Conservation (phyloP, 257 asterid genomes). For the Solanum chmielewskii region DNA sequence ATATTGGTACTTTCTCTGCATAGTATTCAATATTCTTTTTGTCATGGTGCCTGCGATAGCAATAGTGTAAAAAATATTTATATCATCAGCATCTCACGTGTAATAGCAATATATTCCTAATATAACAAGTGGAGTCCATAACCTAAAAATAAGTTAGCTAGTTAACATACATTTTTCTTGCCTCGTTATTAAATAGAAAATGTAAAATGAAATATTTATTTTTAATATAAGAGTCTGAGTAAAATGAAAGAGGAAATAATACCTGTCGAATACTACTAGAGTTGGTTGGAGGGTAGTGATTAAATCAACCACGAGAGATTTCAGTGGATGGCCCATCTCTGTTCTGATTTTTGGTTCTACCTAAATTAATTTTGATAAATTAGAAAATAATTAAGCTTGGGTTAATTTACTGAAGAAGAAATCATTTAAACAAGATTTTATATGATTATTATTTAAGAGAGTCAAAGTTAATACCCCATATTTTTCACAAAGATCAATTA, state of each 20-base stretch:
- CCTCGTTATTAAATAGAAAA: neutral
- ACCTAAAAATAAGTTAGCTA: too few relatives aligned
- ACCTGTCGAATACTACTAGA: slow-evolving; percentile 64
- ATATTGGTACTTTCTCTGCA: slow-evolving; percentile 14
- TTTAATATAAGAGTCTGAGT: too few relatives aligned
- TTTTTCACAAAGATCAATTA: slow-evolving; percentile 37
- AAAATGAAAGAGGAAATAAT: neutral
- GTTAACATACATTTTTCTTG: too few relatives aligned
- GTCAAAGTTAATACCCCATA: slow-evolving; percentile 36
- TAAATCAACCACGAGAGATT: slow-evolving; percentile 35
- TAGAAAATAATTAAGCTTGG: neutral
- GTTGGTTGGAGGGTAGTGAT: slow-evolving; percentile 46
- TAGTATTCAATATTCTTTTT: slow-evolving; percentile 24
- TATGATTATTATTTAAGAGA: neutral
- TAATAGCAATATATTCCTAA: too few relatives aligned
- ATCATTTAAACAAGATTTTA: neutral
- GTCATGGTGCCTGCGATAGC: slow-evolving; percentile 20
- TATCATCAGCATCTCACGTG: neutral
- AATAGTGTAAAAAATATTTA: too few relatives aligned
- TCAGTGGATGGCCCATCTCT: slow-evolving; percentile 59
- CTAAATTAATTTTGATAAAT: slow-evolving; percentile 15
- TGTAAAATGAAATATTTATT: too few relatives aligned
- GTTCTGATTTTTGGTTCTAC: slow-evolving; percentile 52
- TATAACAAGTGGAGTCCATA: neutral
- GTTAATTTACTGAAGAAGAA: neutral